phyloP scores from a whole-genome alignment of 176 grass and related monocot species.

The Hsuehochloa calcarea region DNA sequence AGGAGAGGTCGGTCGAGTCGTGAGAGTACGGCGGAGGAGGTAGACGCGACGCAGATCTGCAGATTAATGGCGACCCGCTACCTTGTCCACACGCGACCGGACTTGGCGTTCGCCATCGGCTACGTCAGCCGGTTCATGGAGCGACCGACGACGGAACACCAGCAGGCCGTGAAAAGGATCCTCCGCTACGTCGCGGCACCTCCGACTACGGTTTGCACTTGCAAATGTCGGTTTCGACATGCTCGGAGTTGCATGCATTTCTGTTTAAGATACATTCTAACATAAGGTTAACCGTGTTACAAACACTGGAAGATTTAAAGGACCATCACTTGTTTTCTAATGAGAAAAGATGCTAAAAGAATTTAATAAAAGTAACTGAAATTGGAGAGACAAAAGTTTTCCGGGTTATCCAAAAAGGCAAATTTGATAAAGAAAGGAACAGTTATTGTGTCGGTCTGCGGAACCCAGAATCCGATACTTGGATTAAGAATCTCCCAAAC shows the following conservation, averaged over 20 bases:
- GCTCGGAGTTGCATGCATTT: conserved; percentile 1
- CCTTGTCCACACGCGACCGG: too few relatives aligned
- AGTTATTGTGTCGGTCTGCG: not conserved
- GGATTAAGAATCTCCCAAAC: not conserved
- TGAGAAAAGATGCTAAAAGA: not conserved
- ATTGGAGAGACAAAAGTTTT: not conserved
- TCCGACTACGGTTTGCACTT: too few relatives aligned
- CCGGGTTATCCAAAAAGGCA: not conserved
- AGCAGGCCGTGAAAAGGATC: too few relatives aligned
- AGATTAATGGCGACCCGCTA: too few relatives aligned
- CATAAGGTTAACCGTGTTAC: not conserved
- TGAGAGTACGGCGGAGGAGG: too few relatives aligned
- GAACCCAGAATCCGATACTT: not conserved
- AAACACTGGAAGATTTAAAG: not conserved
- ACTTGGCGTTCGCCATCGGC: too few relatives aligned
- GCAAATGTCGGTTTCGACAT: conserved; percentile 3
- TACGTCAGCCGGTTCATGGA: too few relatives aligned
- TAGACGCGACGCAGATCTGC: too few relatives aligned
- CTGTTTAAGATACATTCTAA: not conserved
- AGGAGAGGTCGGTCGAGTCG: too few relatives aligned
- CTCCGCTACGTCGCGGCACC: too few relatives aligned
- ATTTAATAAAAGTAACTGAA: not conserved
- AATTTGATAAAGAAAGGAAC: not conserved
- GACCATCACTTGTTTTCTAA: not conserved
- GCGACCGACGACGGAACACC: too few relatives aligned